These are phyloP conservation scores for Wallemia hederae DNA, from an alignment of 1,284 basidiomycete genomes.

Conservation along the genomic window DNA sequence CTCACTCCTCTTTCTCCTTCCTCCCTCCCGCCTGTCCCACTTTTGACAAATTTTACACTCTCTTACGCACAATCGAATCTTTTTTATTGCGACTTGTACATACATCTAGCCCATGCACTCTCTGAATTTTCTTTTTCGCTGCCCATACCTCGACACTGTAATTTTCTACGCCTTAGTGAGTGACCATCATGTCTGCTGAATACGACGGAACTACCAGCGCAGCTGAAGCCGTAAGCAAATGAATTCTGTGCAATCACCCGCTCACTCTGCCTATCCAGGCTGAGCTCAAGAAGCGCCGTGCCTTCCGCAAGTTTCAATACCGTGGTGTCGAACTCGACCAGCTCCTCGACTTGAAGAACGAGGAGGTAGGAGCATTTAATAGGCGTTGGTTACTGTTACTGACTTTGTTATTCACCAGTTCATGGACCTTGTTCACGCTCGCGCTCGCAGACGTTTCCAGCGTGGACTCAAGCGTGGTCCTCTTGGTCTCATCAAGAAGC, in stretches of 20 bases:
- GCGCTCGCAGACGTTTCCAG: slow-evolving; percentile 94
- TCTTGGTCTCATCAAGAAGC: slow-evolving; percentile 97
- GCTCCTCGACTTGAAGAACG: slow-evolving; percentile 84
- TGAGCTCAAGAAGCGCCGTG: slow-evolving; percentile 87
- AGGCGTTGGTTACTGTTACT: background rate
- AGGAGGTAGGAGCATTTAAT: slow-evolving; percentile 34
- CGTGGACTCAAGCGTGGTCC: slow-evolving; percentile 95
- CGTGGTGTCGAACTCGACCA: slow-evolving; percentile 90
- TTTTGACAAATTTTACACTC: too few species aligned
- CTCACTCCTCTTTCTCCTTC: too few species aligned
- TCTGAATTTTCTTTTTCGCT: background rate
- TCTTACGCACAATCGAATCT: too few species aligned
- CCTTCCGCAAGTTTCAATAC: slow-evolving; percentile 97
- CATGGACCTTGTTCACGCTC: slow-evolving; percentile 75
- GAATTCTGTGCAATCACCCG: background rate
- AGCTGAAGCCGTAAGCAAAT: slow-evolving; percentile 19
- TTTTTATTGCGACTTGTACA: too few species aligned
- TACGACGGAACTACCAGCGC: slow-evolving; percentile 50
- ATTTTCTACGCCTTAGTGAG: background rate
- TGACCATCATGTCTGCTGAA: slow-evolving; percentile 26
- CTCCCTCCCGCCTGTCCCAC: too few species aligned
- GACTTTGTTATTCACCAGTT: slow-evolving; percentile 7
- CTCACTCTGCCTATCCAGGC: slow-evolving; percentile 21
- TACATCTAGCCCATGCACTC: background rate
- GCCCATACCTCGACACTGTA: background rate